phyloP scores from a whole-genome alignment of 1,139 yeast genomes.

The Yamadazyma blattariae region DNA sequence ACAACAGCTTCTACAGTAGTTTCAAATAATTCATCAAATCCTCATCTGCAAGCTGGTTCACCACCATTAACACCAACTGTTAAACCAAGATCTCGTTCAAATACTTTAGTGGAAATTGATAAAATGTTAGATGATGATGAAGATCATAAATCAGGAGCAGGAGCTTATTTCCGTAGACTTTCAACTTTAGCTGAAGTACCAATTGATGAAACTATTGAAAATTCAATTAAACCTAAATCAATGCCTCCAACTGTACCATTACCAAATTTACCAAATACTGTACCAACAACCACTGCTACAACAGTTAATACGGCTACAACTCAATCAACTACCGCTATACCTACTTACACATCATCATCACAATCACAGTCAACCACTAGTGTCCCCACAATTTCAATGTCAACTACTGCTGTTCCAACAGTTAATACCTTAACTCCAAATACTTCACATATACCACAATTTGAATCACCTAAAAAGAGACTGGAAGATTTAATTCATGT shows the following conservation, averaged over 20 bases:
- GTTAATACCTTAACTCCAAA: slow-evolving; percentile 8
- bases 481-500: slow-evolving; percentile 40
- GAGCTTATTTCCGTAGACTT: slow-evolving; percentile 65
- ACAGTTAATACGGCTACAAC: background rate
- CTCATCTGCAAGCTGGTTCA: slow-evolving; percentile 7
- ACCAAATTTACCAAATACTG: background rate
- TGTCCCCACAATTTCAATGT: background rate
- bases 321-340: background rate
- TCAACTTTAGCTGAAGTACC: slow-evolving; percentile 66
- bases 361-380: background rate
- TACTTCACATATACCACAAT: background rate
- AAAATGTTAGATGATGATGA: slow-evolving; percentile 39
- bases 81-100: slow-evolving; percentile 30
- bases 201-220: slow-evolving; percentile 23
- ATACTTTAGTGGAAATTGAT: slow-evolving; percentile 40
- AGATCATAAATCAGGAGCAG: slow-evolving; percentile 51
- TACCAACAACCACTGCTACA: background rate
- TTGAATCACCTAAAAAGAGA: slow-evolving; percentile 5
- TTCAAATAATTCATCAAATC: background rate
- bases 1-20: slow-evolving; percentile 11
- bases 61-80: slow-evolving; percentile 18
- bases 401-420: background rate
- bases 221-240: background rate
- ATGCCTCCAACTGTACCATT: background rate
- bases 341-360: no score